Evolutionary conservation across 371 early-diverging fungal genomes (phyloP).

Genomic region (Choanephora cucurbitarum): DNA sequence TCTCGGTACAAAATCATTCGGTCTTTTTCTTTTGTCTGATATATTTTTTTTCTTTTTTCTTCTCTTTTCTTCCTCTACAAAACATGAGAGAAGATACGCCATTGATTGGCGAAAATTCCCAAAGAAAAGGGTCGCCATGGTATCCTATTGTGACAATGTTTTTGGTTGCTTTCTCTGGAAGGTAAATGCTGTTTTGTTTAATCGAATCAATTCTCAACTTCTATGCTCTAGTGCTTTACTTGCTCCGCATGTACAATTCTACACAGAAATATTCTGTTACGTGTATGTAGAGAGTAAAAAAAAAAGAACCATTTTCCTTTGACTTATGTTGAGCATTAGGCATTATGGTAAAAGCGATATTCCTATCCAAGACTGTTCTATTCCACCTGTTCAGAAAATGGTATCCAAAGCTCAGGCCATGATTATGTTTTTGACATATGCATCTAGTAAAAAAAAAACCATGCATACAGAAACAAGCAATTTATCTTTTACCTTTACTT

Average conservation of each 20-base stretch:
- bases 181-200: slow-evolving; percentile 12
- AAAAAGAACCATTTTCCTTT: neutral
- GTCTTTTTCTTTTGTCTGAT: too few species aligned
- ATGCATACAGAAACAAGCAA: neutral
- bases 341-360: slow-evolving; percentile 24
- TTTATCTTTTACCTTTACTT: neutral
- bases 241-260: slow-evolving; percentile 39
- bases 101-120: neutral
- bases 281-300: slow-evolving; percentile 15
- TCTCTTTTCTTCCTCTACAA: neutral
- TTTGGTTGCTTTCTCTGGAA: slow-evolving; percentile 19
- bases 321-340: slow-evolving; percentile 9
- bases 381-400: slow-evolving; percentile 43
- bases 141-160: slow-evolving; percentile 26
- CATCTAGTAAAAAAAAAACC: slow-evolving; percentile 23
- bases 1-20: too few species aligned
- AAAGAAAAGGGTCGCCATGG: slow-evolving; percentile 31
- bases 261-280: slow-evolving; percentile 41
- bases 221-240: slow-evolving; percentile 24
- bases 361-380: slow-evolving; percentile 35
- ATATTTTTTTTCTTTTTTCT: neutral
- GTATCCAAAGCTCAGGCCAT: slow-evolving; percentile 40
- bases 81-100: slow-evolving; percentile 5
- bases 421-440: slow-evolving; percentile 33
- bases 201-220: neutral